Evolutionary conservation across 2,329 filamentous ascomycete species (phyloP).

Genomic region (Epichloe sp.): DNA sequence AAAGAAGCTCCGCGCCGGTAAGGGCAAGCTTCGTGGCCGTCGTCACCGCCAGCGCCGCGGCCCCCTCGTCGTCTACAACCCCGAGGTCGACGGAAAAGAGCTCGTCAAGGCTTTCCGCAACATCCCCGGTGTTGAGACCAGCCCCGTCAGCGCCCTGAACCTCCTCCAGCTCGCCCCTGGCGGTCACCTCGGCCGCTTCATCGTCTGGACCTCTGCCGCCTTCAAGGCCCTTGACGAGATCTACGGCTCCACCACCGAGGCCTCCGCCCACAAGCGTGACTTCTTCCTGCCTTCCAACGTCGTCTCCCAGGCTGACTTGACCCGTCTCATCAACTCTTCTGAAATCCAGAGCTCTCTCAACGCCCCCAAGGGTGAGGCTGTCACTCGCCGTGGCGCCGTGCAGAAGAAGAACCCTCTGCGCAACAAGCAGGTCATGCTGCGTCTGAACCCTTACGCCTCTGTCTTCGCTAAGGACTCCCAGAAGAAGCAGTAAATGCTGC

Average conservation of each 20-base stretch:
- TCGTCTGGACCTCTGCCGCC: slow-evolving; percentile 95
- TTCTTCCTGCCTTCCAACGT: slow-evolving; percentile 91
- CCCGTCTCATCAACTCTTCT: slow-evolving; percentile 97
- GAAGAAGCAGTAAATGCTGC: slow-evolving; percentile 23
- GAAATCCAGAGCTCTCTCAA: slow-evolving; percentile 95
- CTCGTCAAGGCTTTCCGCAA: slow-evolving; percentile 94
- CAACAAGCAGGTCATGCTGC: slow-evolving; percentile 98
- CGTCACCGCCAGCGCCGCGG: slow-evolving; percentile 96
- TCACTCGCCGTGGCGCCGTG: slow-evolving; percentile 78
- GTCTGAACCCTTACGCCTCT: slow-evolving; percentile 95
- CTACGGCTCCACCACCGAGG: slow-evolving; percentile 85
- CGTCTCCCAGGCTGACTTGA: slow-evolving; percentile 87
- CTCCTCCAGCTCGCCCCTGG: slow-evolving; percentile 98
- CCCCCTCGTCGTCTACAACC: slow-evolving; percentile 94
- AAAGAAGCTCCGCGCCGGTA: slow-evolving; percentile 94
- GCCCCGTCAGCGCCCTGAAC: slow-evolving; percentile 85
- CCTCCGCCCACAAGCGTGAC: slow-evolving; percentile 95
- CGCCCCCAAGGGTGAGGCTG: slow-evolving; percentile 76
- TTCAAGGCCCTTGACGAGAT: slow-evolving; percentile 94
- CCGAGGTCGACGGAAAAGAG: slow-evolving; percentile 88
- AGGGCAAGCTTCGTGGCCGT: slow-evolving; percentile 96
- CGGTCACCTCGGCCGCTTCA: slow-evolving; percentile 97
- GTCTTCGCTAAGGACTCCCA: slow-evolving; percentile 62
- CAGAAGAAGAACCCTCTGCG: slow-evolving; percentile 99
- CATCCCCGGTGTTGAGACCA: slow-evolving; percentile 96